Conservation (phyloP, 23 red algal genomes). For the Agarophyton chilense region DNA sequence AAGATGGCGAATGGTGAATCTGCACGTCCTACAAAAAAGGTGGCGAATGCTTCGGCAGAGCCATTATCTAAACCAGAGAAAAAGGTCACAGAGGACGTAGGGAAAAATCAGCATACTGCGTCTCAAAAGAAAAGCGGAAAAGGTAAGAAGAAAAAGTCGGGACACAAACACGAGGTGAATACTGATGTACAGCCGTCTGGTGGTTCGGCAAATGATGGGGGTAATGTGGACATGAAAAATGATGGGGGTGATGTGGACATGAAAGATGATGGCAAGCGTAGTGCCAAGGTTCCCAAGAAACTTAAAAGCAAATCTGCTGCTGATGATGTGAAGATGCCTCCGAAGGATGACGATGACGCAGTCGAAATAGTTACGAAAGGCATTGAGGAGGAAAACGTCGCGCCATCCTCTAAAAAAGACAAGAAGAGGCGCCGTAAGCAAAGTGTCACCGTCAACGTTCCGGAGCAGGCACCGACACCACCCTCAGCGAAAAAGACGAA, state of each 20-base stretch:
- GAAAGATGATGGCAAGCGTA: too few species aligned
- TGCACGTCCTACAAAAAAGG: slow-evolving; percentile 9
- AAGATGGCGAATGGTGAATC: slow-evolving; percentile 56
- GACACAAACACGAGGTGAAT: not conserved
- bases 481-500: slow-evolving; percentile 53
- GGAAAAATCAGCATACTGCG: not conserved
- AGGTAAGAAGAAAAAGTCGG: not conserved
- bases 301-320: too few species aligned
- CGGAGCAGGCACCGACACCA: slow-evolving; percentile 7
- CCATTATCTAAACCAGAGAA: not conserved
- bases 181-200: not conserved
- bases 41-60: slow-evolving; percentile 6
- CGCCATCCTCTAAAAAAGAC: slow-evolving; percentile 8
- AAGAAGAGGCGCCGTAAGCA: slow-evolving; percentile 25
- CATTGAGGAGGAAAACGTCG: not conserved
- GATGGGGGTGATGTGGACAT: too few species aligned
- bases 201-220: not conserved
- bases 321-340: not conserved
- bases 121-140: not conserved
- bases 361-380: not conserved
- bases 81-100: not conserved
- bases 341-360: not conserved
- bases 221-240: not conserved
- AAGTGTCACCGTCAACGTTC: not conserved
- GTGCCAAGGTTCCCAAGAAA: too few species aligned